Evolutionary conservation across 768 basidiomycete genomes (phyloP), one percentile per base, ranked within the genome.

Genomic region (Trametopsis cervina): DNA sequence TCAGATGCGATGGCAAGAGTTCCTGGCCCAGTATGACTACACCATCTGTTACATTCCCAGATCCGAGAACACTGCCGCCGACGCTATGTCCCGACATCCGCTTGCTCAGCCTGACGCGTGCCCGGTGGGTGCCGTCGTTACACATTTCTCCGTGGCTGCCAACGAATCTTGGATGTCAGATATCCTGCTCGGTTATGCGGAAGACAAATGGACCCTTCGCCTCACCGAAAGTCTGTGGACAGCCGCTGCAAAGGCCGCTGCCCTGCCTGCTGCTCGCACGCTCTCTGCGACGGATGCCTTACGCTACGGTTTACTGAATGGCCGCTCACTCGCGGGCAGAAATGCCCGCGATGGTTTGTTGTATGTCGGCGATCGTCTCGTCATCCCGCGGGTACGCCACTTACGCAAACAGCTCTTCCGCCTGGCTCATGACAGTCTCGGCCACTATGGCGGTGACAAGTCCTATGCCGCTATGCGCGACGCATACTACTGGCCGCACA

Each of bases 1-100:
- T 0, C 73, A 73, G 26, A 62, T 62, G 0, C 52, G 64, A 0
- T 75, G 74, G 75, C 22, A 67, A 3, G 63, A 74, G 47, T 64
- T 66, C 18, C 49, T 78, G 0, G 46, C 54, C 0, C 55, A 66
- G 15, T 77, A 71, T 47, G 64, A 74, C 35, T 58, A 57, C 40
- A 36, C 52, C 0, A 65, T 73, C 15, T 42, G 46, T 3, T 74
- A 73, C 46, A 50, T 76, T 59, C 42, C 55, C 0, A 74, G 74
- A 0, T 54, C 56, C 0, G 61, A 66, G 3, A 75, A 78, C 49
- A 54, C 63, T 0, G 50, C 69, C 0, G 64, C 69, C 0, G 72
- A 77, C 55, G 65, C 70, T 0, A 53, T 77, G 4, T 76, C 71
- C 0, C 55, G 65, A 26, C 20, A 67, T 40, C 47, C 35, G 23